Evolutionary conservation across 1,284 basidiomycete genomes (phyloP).

Genomic region (Pseudozyma sp.): DNA sequence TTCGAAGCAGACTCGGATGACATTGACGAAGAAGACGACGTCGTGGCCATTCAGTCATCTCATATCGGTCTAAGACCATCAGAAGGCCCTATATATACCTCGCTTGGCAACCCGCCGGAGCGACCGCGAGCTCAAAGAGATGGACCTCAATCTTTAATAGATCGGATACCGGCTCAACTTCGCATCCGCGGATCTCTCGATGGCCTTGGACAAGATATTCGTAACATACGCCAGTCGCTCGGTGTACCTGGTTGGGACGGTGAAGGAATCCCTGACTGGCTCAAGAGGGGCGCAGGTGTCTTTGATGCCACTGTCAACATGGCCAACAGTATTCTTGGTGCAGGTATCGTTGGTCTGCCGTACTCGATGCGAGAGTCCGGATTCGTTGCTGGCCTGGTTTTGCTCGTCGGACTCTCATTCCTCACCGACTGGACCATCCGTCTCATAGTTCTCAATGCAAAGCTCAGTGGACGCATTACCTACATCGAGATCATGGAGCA

Average conservation of each 20-base stretch:
- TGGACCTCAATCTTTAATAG: constrained; percentile 37
- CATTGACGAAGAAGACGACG: constrained; percentile 47
- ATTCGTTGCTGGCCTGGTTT: constrained; percentile 84
- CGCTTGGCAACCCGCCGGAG: constrained; percentile 12
- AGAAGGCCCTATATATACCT: constrained; percentile 10
- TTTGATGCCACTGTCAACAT: constrained; percentile 88
- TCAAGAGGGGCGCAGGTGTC: constrained; percentile 77
- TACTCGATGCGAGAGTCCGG: constrained; percentile 93
- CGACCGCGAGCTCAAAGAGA: constrained; percentile 22
- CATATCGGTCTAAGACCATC: constrained; percentile 23
- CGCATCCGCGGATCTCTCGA: constrained; percentile 52
- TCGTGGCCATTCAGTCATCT: constrained; percentile 41
- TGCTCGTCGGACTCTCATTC: constrained; percentile 82
- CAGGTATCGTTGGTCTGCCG: constrained; percentile 79
- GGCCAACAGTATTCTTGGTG: constrained; percentile 96
- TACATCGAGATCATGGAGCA: constrained; percentile 97
- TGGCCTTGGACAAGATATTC: constrained; percentile 55
- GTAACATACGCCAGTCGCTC: constrained; percentile 49
- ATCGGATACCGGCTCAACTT: constrained; percentile 28
- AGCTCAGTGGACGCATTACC: constrained; percentile 88
- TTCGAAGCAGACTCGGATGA: constrained; percentile 69
- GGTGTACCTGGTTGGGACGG: constrained; percentile 71
- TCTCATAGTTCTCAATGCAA: constrained; percentile 89
- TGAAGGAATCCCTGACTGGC: constrained; percentile 69
- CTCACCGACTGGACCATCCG: constrained; percentile 99